These are phyloP conservation scores for Crassisporium funariophilum DNA, from an alignment of 768 basidiomycete species.

Conservation along the genomic window DNA sequence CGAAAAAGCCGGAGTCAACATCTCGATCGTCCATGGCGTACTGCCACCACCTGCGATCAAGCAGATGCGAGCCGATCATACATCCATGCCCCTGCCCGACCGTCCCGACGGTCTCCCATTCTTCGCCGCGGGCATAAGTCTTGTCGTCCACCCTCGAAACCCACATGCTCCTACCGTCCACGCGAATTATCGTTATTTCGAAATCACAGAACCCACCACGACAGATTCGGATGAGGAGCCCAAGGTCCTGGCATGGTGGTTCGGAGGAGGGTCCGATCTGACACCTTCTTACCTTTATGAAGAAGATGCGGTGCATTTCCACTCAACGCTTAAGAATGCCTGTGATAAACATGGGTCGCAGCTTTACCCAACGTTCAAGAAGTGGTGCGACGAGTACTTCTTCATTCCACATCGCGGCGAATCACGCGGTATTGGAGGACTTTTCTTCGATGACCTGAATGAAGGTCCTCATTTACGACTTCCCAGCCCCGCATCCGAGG, in stretches of 20 bases:
- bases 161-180: conserved; percentile 94
- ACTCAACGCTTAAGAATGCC: conserved; percentile 70
- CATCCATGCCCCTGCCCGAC: conserved; percentile 67
- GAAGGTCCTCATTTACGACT: conserved; percentile 68
- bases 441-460: conserved; percentile 95
- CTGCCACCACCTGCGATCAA: conserved; percentile 89
- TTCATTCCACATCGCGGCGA: conserved; percentile 87
- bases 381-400: conserved; percentile 99
- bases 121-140: conserved; percentile 89
- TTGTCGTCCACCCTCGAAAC: conserved; percentile 93
- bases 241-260: conserved; percentile 92
- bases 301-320: conserved; percentile 88
- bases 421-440: conserved; percentile 86
- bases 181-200: conserved; percentile 97
- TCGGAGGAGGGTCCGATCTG: conserved; percentile 93
- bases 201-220: conserved; percentile 62
- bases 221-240: conserved; percentile 31
- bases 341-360: conserved; percentile 71
- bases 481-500: conserved; percentile 34
- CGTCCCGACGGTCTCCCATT: conserved; percentile 74
- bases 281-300: conserved; percentile 92
- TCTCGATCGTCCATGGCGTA: conserved; percentile 85
- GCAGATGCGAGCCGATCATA: conserved; percentile 95
- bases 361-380: conserved; percentile 82
- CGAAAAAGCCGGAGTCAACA: conserved; percentile 96